Evolutionary conservation across 345 rosid species (phyloP).

Genomic region (Moricandia moricandioides): DNA sequence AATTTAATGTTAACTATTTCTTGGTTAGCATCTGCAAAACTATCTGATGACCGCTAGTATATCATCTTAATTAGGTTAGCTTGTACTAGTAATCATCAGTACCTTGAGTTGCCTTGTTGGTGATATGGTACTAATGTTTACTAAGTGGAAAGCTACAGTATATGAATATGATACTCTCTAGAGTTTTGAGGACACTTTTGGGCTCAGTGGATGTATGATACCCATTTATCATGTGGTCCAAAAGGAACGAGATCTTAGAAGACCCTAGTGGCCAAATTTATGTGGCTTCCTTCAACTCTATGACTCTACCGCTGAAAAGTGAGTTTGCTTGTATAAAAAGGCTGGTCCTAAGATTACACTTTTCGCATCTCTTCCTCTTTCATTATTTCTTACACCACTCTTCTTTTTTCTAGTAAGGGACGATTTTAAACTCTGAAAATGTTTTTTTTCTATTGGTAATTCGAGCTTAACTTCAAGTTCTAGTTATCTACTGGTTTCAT

Average conservation of each 20-base stretch:
- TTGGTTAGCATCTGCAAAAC: background rate
- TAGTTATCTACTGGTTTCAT: background rate
- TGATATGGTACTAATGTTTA: background rate
- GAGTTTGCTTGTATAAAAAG: constrained; percentile 30
- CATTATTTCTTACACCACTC: constrained; percentile 15
- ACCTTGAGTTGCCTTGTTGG: constrained; percentile 7
- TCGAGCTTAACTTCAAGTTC: constrained; percentile 1
- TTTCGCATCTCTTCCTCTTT: constrained; percentile 30
- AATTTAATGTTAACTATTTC: background rate
- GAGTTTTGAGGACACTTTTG: constrained; percentile 14
- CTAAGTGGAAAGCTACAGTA: constrained; percentile 15
- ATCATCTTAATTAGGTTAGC: constrained; percentile 3
- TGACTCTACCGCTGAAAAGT: constrained; percentile 12
- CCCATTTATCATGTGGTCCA: constrained; percentile 26
- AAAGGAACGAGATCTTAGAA: background rate
- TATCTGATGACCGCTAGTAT: background rate
- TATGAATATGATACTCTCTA: constrained; percentile 19
- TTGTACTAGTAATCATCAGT: constrained; percentile 1
- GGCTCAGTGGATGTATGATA: constrained; percentile 21
- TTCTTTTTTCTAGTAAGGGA: background rate
- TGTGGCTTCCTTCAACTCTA: constrained; percentile 26
- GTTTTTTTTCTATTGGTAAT: constrained; percentile 1
- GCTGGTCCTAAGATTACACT: constrained; percentile 39
- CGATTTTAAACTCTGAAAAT: background rate
- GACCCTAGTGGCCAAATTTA: constrained; percentile 20